phyloP scores from a whole-genome alignment of 108 stramenopile species.

The Cyclotella atomus region DNA sequence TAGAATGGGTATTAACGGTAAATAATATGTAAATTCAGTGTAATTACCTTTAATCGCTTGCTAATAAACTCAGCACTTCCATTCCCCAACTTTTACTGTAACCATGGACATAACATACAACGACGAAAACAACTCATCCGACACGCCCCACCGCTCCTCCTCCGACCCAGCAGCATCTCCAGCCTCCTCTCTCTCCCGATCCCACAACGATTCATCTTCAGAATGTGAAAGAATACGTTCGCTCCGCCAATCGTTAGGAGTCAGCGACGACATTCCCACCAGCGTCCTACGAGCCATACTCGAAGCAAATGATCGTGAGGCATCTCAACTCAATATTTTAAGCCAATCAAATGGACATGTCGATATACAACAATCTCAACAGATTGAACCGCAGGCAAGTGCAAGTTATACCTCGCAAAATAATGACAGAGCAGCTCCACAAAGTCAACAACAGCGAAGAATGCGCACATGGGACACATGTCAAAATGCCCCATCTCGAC shows the following conservation, averaged over 20 bases:
- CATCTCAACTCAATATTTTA: not conserved
- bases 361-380: not conserved
- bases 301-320: slow-evolving; percentile 10
- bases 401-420: not conserved
- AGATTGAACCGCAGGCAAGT: not conserved
- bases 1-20: too few relatives aligned
- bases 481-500: slow-evolving; percentile 26
- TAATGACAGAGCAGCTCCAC: not conserved
- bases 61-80: too few relatives aligned
- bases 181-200: not conserved
- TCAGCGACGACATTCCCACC: not conserved
- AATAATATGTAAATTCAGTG: too few relatives aligned
- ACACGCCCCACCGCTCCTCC: not conserved
- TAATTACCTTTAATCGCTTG: too few relatives aligned
- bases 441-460: not conserved
- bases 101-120: slow-evolving; percentile 1
- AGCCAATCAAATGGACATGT: too few relatives aligned
- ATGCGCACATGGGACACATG: slow-evolving; percentile 11
- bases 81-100: not conserved
- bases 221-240: slow-evolving; percentile 2
- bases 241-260: slow-evolving; percentile 8
- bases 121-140: slow-evolving; percentile 2
- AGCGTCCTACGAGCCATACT: slow-evolving; percentile 16
- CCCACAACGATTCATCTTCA: not conserved
- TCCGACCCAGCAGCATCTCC: not conserved